Base-by-base conservation (phyloP, 108 stramenopile genomes). In the Conticribra guillardii region DNA sequence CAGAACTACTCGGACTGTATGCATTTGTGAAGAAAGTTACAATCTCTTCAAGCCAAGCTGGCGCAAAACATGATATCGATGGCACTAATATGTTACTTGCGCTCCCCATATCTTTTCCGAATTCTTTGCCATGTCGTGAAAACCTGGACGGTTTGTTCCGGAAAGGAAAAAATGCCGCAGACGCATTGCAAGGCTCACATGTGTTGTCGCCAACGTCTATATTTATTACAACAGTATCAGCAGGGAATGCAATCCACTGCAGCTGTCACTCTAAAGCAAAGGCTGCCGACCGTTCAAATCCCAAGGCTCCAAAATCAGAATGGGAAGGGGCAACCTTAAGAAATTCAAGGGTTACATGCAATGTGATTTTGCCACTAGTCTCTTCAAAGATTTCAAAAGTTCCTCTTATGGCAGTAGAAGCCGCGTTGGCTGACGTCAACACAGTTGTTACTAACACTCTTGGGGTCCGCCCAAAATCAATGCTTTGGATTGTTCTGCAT, bases 261-360 rank as follows among this genome's bases (percentile, higher is more conserved):
- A 84, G 79, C 34, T 93, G 92, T 64, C 92, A 93, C 46, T 51
- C 74, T 0, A 84, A 67, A 60, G 92, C 92, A 9, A 82, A 87
- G 2, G 76, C 83, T 60, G 92, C 89, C 11, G 92, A 93, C 50
- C 47, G 85, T 18, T 88, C 74, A 60, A 87, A 91, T 33, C 87
- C 87, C 9, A 89, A 89, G 78, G 88, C 90, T 1, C 89, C 93
- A 16, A 94, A 94, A 57, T 67, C 52, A 21, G 93, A 94, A 51
- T 94, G 93, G 93, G 93, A 94, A 70, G 93, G 93, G 17, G 93
- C 93, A 27, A 87, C 72, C 54, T 59, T 94, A 21, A 73, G 93
- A 41, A 94, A 94, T 65, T 87, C 80, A 26, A 60, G 93, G 34
- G 88, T 94, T 2, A 84, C 87, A 21, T 94, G 93, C 78, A 94